Evolutionary conservation across 371 early-diverging fungal species (phyloP).

Genomic region (Mucor lusitanicus): DNA sequence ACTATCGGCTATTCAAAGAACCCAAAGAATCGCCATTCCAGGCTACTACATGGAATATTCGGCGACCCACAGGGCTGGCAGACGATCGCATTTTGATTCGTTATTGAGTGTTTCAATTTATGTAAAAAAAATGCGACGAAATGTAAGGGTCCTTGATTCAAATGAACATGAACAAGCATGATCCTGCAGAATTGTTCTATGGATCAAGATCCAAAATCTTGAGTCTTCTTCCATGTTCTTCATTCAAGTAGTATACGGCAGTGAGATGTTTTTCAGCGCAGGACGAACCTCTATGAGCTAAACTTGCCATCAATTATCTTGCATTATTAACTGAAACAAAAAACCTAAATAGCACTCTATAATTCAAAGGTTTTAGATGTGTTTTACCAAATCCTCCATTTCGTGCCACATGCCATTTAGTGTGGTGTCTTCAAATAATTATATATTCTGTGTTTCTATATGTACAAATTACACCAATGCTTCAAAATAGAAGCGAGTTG

Average conservation of each 20-base stretch:
- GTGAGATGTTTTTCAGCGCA: too few species aligned
- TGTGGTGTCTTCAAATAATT: background rate
- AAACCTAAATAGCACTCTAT: background rate
- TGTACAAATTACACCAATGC: too few species aligned
- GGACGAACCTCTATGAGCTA: too few species aligned
- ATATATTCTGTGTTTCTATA: background rate
- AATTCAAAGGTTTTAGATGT: background rate
- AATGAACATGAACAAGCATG: too few species aligned
- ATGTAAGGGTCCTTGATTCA: background rate
- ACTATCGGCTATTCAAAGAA: background rate
- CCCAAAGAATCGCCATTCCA: background rate
- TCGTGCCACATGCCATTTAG: background rate
- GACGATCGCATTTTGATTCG: background rate
- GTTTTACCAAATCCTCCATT: background rate
- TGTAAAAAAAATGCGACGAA: background rate
- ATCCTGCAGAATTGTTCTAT: too few species aligned
- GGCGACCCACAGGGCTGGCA: background rate
- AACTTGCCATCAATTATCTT: background rate
- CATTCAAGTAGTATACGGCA: too few species aligned
- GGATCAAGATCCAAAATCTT: too few species aligned
- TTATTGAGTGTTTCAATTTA: background rate
- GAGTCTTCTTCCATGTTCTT: too few species aligned
- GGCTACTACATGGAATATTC: background rate
- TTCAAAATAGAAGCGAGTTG: too few species aligned
- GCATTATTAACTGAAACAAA: background rate